These are phyloP conservation scores for Liriodendron chinense DNA, from an alignment of 164 flowering plant species.

Conservation along the genomic window DNA sequence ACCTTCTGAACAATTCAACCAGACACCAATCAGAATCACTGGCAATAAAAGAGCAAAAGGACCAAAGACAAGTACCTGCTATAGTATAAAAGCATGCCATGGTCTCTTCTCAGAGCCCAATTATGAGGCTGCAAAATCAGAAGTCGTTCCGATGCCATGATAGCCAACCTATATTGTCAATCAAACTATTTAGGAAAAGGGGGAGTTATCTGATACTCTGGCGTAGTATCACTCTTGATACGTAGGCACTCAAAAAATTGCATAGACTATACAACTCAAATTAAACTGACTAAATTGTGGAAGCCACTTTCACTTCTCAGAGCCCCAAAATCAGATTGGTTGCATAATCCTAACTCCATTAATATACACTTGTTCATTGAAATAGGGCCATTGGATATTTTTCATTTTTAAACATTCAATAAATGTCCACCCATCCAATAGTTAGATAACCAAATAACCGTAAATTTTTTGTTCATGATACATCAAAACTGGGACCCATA, in stretches of 20 bases:
- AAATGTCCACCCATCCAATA: too few species aligned
- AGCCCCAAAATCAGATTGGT: background rate
- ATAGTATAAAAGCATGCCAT: constrained; percentile 71
- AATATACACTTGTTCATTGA: background rate
- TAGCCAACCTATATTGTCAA: constrained; percentile 45
- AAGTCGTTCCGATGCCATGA: constrained; percentile 72
- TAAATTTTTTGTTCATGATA: too few species aligned
- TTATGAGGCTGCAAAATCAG: constrained; percentile 72
- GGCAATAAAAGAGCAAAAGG: background rate
- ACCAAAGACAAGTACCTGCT: constrained; percentile 29
- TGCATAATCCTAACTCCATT: background rate
- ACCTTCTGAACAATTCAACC: constrained; percentile 34
- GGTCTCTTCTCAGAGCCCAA: constrained; percentile 74
- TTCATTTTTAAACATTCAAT: background rate
- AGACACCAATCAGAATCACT: background rate
- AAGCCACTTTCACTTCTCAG: background rate
- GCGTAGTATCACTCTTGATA: background rate
- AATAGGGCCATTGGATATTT: background rate
- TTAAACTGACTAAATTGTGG: background rate
- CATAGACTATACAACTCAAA: background rate
- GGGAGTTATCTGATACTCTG: background rate
- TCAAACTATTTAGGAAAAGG: background rate
- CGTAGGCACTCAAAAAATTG: background rate
- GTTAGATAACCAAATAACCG: too few species aligned
- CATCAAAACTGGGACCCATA: too few species aligned